Conservation (phyloP, 176 grass and related monocot species). For the Hyparrhenia diplandra region DNA sequence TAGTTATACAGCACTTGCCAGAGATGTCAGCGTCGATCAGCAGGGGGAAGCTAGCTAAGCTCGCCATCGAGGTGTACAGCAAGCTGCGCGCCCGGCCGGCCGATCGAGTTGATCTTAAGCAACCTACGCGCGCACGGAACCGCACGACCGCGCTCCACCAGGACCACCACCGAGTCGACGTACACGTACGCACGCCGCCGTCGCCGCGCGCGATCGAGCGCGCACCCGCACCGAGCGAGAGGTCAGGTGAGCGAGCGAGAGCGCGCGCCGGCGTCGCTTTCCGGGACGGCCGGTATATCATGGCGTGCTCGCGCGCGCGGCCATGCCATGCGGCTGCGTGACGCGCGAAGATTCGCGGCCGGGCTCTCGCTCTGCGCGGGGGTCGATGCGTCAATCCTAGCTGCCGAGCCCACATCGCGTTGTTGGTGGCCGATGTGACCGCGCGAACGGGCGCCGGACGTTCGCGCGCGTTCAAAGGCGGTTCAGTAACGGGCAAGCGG, state of each 20-base stretch:
- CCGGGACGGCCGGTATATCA: neutral
- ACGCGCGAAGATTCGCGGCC: constrained; percentile 11
- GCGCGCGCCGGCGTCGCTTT: constrained; percentile 13
- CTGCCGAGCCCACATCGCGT: constrained; percentile 31
- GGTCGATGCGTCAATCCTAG: constrained; percentile 6
- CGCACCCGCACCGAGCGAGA: too few relatives aligned
- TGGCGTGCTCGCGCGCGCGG: neutral
- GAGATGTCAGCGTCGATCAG: neutral
- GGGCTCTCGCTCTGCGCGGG: too few relatives aligned
- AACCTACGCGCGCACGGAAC: too few relatives aligned
- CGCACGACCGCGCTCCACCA: too few relatives aligned
- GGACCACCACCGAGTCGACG: neutral
- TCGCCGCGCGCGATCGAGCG: neutral
- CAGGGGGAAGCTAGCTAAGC: neutral
- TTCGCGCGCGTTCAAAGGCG: neutral
- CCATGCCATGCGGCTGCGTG: neutral
- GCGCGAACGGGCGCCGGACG: neutral
- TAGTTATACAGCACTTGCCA: constrained; percentile 42
- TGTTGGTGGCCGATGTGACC: constrained; percentile 55
- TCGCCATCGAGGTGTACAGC: neutral
- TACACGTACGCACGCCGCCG: neutral
- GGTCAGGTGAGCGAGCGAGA: neutral
- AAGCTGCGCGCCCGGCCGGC: neutral
- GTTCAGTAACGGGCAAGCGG: constrained; percentile 51
- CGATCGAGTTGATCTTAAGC: constrained; percentile 13